Conservation (phyloP, 2,329 filamentous ascomycete genomes). For the Fusarium begoniae region DNA sequence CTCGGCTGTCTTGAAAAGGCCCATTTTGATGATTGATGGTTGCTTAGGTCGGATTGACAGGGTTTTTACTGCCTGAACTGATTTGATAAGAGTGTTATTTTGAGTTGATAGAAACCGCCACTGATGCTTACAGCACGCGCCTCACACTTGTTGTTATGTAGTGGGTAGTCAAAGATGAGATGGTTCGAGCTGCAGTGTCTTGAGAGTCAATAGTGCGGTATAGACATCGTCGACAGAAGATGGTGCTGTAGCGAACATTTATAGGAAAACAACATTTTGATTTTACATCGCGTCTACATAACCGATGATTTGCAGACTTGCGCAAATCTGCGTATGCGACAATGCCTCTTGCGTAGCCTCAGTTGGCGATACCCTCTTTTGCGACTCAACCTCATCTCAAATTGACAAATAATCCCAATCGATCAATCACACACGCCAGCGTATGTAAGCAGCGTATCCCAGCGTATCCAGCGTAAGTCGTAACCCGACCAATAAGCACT, state of each 20-base stretch:
- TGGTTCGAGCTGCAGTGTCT: fast-evolving
- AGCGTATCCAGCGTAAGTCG: neutral
- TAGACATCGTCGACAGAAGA: no score
- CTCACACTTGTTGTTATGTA: neutral
- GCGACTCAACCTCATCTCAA: fast-evolving
- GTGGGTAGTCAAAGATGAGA: neutral
- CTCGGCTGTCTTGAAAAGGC: neutral
- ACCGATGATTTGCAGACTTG: fast-evolving
- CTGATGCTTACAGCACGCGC: no score
- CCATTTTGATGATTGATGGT: neutral
- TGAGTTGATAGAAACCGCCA: no score
- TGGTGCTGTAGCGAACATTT: neutral
- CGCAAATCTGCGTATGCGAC: neutral
- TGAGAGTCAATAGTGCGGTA: neutral
- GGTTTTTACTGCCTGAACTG: no score
- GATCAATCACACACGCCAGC: neutral
- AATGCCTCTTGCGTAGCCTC: neutral
- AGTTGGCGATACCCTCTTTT: neutral
- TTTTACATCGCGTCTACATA: fast-evolving
- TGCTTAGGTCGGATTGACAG: no score
- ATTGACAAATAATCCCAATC: neutral
- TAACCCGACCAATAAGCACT: neutral
- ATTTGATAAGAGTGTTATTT: no score
- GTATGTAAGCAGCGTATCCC: neutral
- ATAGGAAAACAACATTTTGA: neutral